phyloP scores from a whole-genome alignment of 306 rosid species.

The Cucumis cinereus region DNA sequence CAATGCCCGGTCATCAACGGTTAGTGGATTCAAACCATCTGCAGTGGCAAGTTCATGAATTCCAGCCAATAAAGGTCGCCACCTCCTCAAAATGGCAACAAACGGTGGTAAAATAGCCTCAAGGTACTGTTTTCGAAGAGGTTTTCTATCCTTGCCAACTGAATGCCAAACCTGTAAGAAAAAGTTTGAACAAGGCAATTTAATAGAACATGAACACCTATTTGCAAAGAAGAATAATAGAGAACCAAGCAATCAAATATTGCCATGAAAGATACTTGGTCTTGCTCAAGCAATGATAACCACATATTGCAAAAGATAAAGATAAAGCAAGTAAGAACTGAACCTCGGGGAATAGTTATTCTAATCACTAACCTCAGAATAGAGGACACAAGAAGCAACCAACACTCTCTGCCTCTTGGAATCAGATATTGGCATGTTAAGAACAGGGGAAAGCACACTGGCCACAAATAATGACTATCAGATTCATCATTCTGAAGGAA shows the following conservation, averaged over 20 bases:
- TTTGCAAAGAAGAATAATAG: slow-evolving; percentile 1
- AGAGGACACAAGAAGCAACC: slow-evolving; percentile 85
- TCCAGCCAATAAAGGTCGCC: slow-evolving; percentile 92
- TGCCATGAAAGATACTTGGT: neutral
- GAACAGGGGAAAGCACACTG: slow-evolving; percentile 97
- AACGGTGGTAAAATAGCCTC: slow-evolving; percentile 85
- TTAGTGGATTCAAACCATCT: slow-evolving; percentile 80
- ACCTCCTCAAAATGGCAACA: slow-evolving; percentile 88
- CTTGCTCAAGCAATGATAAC: neutral
- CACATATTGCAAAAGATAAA: neutral
- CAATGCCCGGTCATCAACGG: slow-evolving; percentile 51
- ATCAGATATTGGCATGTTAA: slow-evolving; percentile 90
- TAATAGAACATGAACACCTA: slow-evolving; percentile 7
- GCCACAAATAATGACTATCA: slow-evolving; percentile 17
- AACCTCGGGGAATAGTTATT: neutral
- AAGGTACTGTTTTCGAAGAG: slow-evolving; percentile 74
- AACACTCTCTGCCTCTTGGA: slow-evolving; percentile 92
- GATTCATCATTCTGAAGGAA: neutral
- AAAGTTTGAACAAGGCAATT: slow-evolving; percentile 16
- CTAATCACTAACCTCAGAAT: slow-evolving; percentile 68
- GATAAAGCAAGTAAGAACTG: neutral
- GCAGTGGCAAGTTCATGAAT: slow-evolving; percentile 91
- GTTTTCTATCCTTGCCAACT: slow-evolving; percentile 57
- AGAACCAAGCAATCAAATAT: neutral
- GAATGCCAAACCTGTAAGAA: slow-evolving; percentile 78